phyloP scores from a whole-genome alignment of 176 grass and related monocot genomes.

The Panicum miliaceum region DNA sequence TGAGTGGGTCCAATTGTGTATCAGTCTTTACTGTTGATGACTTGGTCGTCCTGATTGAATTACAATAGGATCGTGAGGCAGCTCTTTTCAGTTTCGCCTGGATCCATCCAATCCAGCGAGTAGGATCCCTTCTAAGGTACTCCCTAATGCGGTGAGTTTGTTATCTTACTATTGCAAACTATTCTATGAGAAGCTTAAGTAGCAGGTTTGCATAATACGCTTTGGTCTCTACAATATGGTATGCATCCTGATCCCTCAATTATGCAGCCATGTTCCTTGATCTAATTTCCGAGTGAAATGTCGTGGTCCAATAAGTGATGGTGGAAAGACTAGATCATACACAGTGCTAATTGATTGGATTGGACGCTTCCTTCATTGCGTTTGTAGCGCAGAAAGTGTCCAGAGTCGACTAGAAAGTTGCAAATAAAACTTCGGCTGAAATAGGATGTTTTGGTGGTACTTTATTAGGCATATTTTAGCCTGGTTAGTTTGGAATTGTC shows the following conservation, averaged over 20 bases:
- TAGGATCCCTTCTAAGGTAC: conserved; percentile 8
- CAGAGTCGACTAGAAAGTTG: background rate
- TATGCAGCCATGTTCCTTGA: background rate
- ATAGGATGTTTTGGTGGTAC: background rate
- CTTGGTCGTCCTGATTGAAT: conserved; percentile 25
- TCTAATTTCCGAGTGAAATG: conserved; percentile 23
- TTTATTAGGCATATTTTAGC: background rate
- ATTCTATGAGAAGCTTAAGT: background rate
- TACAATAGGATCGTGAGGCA: conserved; percentile 25
- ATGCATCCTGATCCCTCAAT: conserved; percentile 29
- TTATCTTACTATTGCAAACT: conserved; percentile 17
- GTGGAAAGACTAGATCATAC: conserved; percentile 8
- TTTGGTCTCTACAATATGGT: background rate
- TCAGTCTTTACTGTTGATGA: conserved; percentile 37
- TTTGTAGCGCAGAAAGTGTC: background rate
- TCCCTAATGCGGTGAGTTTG: background rate
- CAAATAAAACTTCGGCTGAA: conserved; percentile 2
- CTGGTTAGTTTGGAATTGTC: background rate
- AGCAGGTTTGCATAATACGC: background rate
- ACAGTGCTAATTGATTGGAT: conserved; percentile 16
- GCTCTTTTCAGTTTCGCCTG: conserved; percentile 29
- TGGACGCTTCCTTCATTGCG: background rate
- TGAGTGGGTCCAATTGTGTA: conserved; percentile 7
- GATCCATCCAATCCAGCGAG: conserved; percentile 32
- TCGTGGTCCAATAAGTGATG: conserved; percentile 1